Conservation (phyloP, 345 rosid genomes). For the Aquilaria malaccensis region DNA sequence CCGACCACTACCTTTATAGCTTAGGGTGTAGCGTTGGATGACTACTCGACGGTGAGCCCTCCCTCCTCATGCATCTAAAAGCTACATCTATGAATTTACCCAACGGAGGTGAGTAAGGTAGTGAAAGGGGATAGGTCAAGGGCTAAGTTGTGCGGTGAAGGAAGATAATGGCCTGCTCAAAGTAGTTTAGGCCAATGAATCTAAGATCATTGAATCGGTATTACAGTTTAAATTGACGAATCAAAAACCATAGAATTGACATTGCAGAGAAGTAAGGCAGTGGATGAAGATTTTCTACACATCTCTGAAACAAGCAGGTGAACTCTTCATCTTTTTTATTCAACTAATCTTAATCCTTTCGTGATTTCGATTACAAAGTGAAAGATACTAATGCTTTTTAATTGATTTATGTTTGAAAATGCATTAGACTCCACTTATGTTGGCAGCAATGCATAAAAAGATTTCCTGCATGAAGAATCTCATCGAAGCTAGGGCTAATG, state of each 20-base stretch:
- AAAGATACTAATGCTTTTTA: not conserved
- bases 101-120: not conserved
- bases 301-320: slow-evolving; percentile 85
- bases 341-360: no score
- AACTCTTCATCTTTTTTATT: slow-evolving; percentile 1
- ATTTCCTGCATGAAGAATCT: slow-evolving; percentile 74
- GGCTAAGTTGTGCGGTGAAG: slow-evolving; percentile 64
- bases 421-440: slow-evolving; percentile 87
- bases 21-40: slow-evolving; percentile 30
- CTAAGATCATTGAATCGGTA: slow-evolving; percentile 25
- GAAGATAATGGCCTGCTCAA: slow-evolving; percentile 62
- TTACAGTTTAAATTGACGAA: no score
- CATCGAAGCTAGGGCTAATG: slow-evolving; percentile 94
- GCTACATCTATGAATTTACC: not conserved
- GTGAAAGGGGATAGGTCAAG: slow-evolving; percentile 67
- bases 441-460: slow-evolving; percentile 96
- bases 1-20: slow-evolving; percentile 21
- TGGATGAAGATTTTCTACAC: slow-evolving; percentile 60
- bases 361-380: not conserved
- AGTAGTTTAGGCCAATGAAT: slow-evolving; percentile 72
- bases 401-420: slow-evolving; percentile 14
- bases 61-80: not conserved
- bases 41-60: slow-evolving; percentile 34
- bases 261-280: slow-evolving; percentile 18
- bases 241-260: slow-evolving; percentile 2